Conservation (phyloP, 371 early-diverging fungal genomes). For the Mortierella sp. region DNA sequence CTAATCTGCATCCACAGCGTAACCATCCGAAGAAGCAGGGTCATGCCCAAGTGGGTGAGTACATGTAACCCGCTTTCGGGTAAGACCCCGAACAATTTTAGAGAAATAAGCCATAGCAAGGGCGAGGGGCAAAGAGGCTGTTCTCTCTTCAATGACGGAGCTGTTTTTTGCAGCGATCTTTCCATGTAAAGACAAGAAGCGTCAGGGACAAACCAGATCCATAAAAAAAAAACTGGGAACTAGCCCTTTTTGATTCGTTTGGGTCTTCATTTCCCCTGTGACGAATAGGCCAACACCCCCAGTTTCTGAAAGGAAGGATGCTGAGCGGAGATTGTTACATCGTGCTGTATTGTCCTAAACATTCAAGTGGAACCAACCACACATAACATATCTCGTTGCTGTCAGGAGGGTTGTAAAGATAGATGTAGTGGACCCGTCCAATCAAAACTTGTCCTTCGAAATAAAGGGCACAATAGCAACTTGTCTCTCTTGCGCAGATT, state of each 20-base stretch:
- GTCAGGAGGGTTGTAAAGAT: neutral
- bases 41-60: conserved; percentile 25
- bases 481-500: neutral
- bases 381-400: neutral
- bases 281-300: neutral
- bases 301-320: neutral
- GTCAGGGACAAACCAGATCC: neutral
- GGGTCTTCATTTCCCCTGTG: neutral
- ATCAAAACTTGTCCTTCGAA: no score
- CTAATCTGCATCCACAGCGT: neutral
- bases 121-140: neutral
- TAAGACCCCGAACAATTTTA: neutral
- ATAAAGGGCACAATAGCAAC: neutral
- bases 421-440: no score
- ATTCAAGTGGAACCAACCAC: neutral
- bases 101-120: neutral
- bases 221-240: conserved; percentile 7
- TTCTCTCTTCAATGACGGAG: neutral
- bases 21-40: neutral
- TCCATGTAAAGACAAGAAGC: neutral
- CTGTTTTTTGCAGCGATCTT: neutral
- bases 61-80: neutral
- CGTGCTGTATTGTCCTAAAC: neutral
- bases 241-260: neutral
- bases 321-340: neutral